These are phyloP conservation scores for Bipolaris victoriae DNA, from an alignment of 2,329 filamentous ascomycete genomes.

Conservation along the genomic window DNA sequence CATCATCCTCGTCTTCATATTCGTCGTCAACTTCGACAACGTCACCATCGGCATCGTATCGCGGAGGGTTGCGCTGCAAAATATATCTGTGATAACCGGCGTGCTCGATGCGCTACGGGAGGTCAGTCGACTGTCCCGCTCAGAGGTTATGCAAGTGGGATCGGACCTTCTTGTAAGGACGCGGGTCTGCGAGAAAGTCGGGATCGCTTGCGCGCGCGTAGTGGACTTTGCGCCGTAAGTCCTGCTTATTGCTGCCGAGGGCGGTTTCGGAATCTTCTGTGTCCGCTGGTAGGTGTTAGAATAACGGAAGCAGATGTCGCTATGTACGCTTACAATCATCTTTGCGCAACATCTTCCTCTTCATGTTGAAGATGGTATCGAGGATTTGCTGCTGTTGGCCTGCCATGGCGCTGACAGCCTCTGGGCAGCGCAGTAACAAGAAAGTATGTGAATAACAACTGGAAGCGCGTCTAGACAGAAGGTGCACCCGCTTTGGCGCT, in stretches of 20 bases:
- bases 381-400: slow-evolving; percentile 50
- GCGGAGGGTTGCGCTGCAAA: slow-evolving; percentile 73
- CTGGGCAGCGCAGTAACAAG: slow-evolving; percentile 21
- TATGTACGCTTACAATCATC: slow-evolving; percentile 40
- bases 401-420: slow-evolving; percentile 41
- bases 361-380: slow-evolving; percentile 50
- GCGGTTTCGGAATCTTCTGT: slow-evolving; percentile 74
- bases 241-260: slow-evolving; percentile 77
- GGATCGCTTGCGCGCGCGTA: slow-evolving; percentile 74
- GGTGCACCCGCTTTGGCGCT: not conserved
- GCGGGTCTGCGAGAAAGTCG: slow-evolving; percentile 63
- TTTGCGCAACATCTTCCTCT: slow-evolving; percentile 43
- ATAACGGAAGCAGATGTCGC: not conserved
- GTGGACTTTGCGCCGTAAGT: slow-evolving; percentile 75
- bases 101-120: slow-evolving; percentile 70
- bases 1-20: slow-evolving; percentile 66
- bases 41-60: slow-evolving; percentile 79
- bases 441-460: slow-evolving; percentile 18
- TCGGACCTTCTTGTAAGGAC: slow-evolving; percentile 73
- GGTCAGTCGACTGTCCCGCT: slow-evolving; percentile 20
- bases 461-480: slow-evolving; percentile 2
- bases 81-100: slow-evolving; percentile 75
- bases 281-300: slow-evolving; percentile 64
- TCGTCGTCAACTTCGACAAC: slow-evolving; percentile 76
- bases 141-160: slow-evolving; percentile 5